Base-by-base conservation (phyloP, 805 yeast genomes). In the Saccharomycopsis schoenii region DNA sequence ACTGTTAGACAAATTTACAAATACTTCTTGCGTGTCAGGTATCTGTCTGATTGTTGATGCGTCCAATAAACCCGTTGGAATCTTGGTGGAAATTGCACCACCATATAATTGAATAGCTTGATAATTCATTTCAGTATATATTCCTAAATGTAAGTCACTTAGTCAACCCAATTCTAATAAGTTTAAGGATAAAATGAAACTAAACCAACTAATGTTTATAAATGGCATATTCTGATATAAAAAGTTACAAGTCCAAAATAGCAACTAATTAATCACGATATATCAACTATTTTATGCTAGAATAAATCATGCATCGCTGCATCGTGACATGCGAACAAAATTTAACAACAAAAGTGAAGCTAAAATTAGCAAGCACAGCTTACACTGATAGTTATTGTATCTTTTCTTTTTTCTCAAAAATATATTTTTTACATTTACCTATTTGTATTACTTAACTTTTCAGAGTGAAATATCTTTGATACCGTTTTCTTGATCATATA, bases 21-120 rank as follows among this genome's bases (percentile, higher is more conserved):
- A 94, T 29, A 93, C 97, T 71, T 93, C 99, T 70, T 94, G 98
- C 0, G 91, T 84, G 68, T 94, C 97, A 0, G 99, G 98, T 2
- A 94, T 82, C 63, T 89, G 89, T 61, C 99, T 76, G 57, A 92
- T 70, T 42, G 76, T 71, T 1, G 96, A 86, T 0, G 91, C 97
- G 71, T 94, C 97, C 1, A 86, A 68, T 57, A 86, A 77, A 0
- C 80, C 81, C 1, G 66, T 61, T 0, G 97, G 96, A 4, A 91
- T 62, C 2, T 71, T 72, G 0, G 83, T 77, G 2, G 77, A 68
- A 19, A 91, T 79, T 0, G 96, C 94, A 0, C 97, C 98, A 0
- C 98, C 98, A 69, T 86, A 92, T 5, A 91, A 43, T 52, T 61
- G 15, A 25, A 47, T 58, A 24, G 15, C 14, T 37, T 60, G 56